A percentile compares a stretch with the other conserved stretches of the same genome.
phyloP scores from a whole-genome alignment of 768 basidiomycete species.

The Austroboletus festivus region DNA sequence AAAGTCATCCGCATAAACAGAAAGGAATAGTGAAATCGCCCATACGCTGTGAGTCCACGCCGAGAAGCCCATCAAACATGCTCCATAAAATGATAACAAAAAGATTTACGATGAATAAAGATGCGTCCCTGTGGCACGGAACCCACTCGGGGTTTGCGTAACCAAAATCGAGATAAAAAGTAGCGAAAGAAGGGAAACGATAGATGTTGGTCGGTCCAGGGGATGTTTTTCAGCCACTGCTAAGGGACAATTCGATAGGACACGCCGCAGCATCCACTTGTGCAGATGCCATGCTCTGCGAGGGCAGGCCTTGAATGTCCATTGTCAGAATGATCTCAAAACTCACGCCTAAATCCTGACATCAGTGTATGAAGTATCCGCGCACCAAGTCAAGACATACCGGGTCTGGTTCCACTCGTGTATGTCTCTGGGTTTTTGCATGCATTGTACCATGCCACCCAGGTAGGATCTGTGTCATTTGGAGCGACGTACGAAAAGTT shows the following conservation, averaged over 20 bases:
- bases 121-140: constrained; percentile 12
- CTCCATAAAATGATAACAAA: not conserved
- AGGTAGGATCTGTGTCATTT: constrained; percentile 82
- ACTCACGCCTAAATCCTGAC: constrained; percentile 39
- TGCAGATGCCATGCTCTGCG: constrained; percentile 50
- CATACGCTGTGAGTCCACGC: constrained; percentile 4
- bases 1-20: not conserved
- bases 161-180: constrained; percentile 8
- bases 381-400: constrained; percentile 40
- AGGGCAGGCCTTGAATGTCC: constrained; percentile 65
- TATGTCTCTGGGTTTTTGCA: constrained; percentile 61
- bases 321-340: constrained; percentile 66
- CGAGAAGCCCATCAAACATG: not conserved
- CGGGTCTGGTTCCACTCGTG: constrained; percentile 50
- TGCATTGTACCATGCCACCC: constrained; percentile 74
- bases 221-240: constrained; percentile 40
- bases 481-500: constrained; percentile 80
- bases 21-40: not conserved
- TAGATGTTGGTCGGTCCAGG: not conserved
- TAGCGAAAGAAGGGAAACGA: constrained; percentile 7
- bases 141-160: constrained; percentile 3
- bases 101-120: not conserved
- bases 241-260: constrained; percentile 63
- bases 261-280: constrained; percentile 60
- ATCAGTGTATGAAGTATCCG: not conserved